Base-by-base conservation (phyloP, 2,329 filamentous ascomycete genomes). In the Coleophoma eucalyptorum region DNA sequence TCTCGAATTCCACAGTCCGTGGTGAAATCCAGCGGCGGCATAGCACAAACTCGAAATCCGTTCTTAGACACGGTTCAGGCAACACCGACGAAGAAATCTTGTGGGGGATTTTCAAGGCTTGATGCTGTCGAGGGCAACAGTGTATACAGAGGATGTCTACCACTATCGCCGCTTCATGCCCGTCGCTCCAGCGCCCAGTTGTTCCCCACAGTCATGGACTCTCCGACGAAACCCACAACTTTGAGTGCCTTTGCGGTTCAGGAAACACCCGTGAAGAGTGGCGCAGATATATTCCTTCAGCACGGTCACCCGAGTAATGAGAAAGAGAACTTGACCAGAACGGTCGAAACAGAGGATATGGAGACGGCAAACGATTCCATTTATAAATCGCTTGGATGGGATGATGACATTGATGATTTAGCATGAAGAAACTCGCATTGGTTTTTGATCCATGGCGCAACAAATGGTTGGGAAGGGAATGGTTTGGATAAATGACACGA, bases 321-420 rank as follows among this genome's bases (percentile, higher is more conserved):
- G n/a, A 49, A 49, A 33, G 37, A 42, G 21, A 42, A 49, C 21
- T 13, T 15, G 13, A 43, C 19, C 15, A 31, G 16, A 15, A 5
- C 26, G 26, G 26, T 26, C 26, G 26, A 26, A 26, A 26, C 26
- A 2, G 4, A 26, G 26, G 26, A 26, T 26, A 7, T 26, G 26
- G 11, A 50, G 33, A 47, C 45, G 38, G 16, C 33, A 34, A 59
- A 61, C 32, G 50, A 61, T 11, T 64, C 60, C 35, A 66, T 70
- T 34, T 70, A 70, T 53, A 60, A 66, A 49, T 50, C 55, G 7
- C 56, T 70, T 26, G 68, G 68, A 46, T 70, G 68, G 68, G 64
- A 26, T 48, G 56, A 66, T 58, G 65, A 67, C 45, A 50, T 61
- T 56, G 60, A 64, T 57, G 63, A 62, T 43, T 50, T 64, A 42